Evolutionary conservation across 768 basidiomycete species (phyloP).

Genomic region (Clitopilus passeckerianus): DNA sequence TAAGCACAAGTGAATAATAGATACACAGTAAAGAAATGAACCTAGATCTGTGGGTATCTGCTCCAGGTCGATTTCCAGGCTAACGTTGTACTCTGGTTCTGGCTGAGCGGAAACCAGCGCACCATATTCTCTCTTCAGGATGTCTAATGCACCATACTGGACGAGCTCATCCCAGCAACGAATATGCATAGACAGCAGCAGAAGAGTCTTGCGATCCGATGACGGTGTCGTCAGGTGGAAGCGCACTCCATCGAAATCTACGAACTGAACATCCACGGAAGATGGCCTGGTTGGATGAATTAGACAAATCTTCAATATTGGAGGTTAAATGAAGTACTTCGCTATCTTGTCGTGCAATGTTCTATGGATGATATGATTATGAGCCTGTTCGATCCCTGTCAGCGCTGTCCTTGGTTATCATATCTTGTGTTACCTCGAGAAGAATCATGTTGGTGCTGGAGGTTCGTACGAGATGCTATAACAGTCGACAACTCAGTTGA

Average conservation of each 20-base stretch:
- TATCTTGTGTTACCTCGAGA: constrained; percentile 57
- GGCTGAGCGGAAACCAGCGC: constrained; percentile 56
- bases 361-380: constrained; percentile 90
- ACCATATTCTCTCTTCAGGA: constrained; percentile 83
- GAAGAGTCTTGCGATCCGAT: constrained; percentile 64
- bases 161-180: constrained; percentile 96
- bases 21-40: constrained; percentile 26
- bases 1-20: constrained; percentile 3
- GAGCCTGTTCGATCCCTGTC: constrained; percentile 45
- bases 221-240: constrained; percentile 85
- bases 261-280: constrained; percentile 91
- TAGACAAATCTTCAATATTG: not conserved
- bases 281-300: constrained; percentile 56
- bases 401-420: not conserved
- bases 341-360: constrained; percentile 81
- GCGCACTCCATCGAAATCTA: constrained; percentile 95
- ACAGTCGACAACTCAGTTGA: too few relatives aligned
- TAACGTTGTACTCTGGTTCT: constrained; percentile 89
- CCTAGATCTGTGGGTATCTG: constrained; percentile 78
- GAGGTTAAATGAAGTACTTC: constrained; percentile 47
- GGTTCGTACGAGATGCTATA: too few relatives aligned
- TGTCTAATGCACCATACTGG: constrained; percentile 76
- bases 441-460: constrained; percentile 59
- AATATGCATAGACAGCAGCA: constrained; percentile 93
- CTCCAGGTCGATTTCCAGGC: constrained; percentile 83